Percentiles rank a stretch among this genome's conserved stretches.
phyloP scores from a whole-genome alignment of 345 rosid genomes.

The Carallia pectinifolia region DNA sequence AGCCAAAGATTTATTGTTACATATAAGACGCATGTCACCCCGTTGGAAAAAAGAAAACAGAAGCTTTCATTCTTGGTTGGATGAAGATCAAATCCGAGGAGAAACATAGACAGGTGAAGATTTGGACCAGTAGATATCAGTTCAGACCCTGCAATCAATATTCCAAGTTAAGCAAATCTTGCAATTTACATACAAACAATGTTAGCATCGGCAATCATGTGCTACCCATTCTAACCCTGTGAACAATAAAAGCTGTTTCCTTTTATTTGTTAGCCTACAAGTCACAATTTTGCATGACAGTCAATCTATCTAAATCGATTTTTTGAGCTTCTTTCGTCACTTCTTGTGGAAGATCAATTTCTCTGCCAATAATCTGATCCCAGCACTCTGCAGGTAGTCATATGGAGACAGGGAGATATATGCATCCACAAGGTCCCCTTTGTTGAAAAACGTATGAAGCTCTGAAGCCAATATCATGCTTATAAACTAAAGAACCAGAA shows the following conservation, averaged over 20 bases:
- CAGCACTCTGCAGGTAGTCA: constrained; percentile 70
- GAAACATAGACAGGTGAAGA: background rate
- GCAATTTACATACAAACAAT: background rate
- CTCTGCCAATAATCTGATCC: constrained; percentile 65
- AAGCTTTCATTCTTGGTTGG: too few relatives aligned
- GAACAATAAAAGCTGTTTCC: background rate
- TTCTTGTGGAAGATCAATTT: constrained; percentile 45
- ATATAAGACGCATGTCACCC: too few relatives aligned
- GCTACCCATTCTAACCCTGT: background rate
- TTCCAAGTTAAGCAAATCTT: background rate
- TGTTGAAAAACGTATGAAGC: constrained; percentile 39
- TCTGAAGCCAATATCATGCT: constrained; percentile 25
- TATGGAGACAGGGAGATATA: constrained; percentile 64
- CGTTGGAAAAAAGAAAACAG: too few relatives aligned
- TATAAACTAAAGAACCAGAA: too few relatives aligned
- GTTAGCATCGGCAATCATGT: background rate
- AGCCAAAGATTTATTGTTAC: too few relatives aligned
- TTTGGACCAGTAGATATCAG: background rate
- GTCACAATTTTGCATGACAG: background rate
- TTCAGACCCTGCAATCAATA: background rate
- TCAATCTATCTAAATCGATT: background rate
- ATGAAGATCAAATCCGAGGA: background rate
- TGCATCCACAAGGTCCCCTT: constrained; percentile 58
- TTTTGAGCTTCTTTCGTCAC: constrained; percentile 3
- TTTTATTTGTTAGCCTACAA: constrained; percentile 4